These are phyloP conservation scores for Fraxinus nigra DNA, from an alignment of 305 asterid species.

Conservation along the genomic window DNA sequence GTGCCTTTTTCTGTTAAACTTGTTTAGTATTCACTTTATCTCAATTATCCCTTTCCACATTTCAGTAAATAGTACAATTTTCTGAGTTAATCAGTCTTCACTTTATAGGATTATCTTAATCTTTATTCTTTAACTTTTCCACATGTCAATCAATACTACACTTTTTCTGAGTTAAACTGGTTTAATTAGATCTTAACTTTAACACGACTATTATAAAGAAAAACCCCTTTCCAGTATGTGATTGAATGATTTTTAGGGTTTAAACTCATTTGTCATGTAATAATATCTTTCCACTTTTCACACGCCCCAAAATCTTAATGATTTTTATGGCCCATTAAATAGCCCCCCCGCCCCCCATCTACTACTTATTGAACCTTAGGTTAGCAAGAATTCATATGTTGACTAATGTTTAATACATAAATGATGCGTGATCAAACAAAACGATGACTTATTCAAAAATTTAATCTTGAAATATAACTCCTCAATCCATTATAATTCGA, in stretches of 20 bases:
- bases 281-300: slow-evolving; percentile 3
- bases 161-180: background rate
- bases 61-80: background rate
- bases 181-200: background rate
- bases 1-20: background rate
- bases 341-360: background rate
- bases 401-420: background rate
- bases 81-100: background rate
- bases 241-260: background rate
- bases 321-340: background rate
- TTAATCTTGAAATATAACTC: too few species aligned
- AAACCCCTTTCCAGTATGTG: background rate
- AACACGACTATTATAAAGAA: background rate
- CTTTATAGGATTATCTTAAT: background rate
- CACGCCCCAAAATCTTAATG: background rate
- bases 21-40: background rate
- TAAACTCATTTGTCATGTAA: background rate
- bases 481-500: background rate
- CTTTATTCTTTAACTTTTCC: background rate
- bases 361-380: background rate
- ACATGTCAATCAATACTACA: background rate
- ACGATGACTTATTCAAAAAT: too few species aligned
- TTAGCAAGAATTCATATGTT: background rate
- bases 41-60: background rate
- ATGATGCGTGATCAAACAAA: background rate